A percentile compares a stretch with the other conserved stretches of the same genome.
Conservation (phyloP, 805 yeast genomes). For the Kodamaea hsintzibuensis region DNA sequence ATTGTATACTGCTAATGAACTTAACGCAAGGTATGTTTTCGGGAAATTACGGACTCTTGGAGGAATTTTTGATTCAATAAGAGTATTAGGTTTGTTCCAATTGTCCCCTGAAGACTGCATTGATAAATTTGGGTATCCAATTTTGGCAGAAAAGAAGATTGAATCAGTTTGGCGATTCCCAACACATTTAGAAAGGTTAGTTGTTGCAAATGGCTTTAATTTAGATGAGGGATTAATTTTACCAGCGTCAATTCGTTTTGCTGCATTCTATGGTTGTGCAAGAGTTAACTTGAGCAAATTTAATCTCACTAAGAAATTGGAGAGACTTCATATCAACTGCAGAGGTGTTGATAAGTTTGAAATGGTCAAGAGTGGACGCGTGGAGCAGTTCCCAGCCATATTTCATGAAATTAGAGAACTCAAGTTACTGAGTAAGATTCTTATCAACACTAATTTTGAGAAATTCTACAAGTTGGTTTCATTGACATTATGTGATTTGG, state of each 20-base stretch:
- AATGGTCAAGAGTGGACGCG: constrained; percentile 6
- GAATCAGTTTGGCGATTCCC: constrained; percentile 6
- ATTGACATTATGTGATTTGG: constrained; percentile 9
- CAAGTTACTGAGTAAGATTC: constrained; percentile 8
- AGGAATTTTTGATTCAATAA: constrained; percentile 6
- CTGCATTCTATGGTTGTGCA: constrained; percentile 8
- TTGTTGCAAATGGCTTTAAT: constrained; percentile 12
- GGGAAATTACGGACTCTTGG: constrained; percentile 6
- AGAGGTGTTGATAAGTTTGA: constrained; percentile 5
- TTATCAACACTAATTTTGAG: constrained; percentile 9
- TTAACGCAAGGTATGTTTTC: constrained; percentile 5
- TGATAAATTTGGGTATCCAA: background rate
- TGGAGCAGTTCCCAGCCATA: constrained; percentile 8
- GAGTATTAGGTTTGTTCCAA: constrained; percentile 9
- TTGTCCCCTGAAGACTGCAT: background rate
- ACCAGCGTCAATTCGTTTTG: constrained; percentile 7
- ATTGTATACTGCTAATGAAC: constrained; percentile 3
- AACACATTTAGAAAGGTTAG: constrained; percentile 4
- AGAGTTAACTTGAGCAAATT: constrained; percentile 13
- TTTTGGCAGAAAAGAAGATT: background rate
- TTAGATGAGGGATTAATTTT: constrained; percentile 11
- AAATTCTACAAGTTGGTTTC: constrained; percentile 9
- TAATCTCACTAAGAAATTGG: constrained; percentile 12
- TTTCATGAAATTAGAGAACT: constrained; percentile 10
- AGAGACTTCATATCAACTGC: constrained; percentile 8